Base-by-base conservation (phyloP, 345 rosid genomes). In the Punica granatum region DNA sequence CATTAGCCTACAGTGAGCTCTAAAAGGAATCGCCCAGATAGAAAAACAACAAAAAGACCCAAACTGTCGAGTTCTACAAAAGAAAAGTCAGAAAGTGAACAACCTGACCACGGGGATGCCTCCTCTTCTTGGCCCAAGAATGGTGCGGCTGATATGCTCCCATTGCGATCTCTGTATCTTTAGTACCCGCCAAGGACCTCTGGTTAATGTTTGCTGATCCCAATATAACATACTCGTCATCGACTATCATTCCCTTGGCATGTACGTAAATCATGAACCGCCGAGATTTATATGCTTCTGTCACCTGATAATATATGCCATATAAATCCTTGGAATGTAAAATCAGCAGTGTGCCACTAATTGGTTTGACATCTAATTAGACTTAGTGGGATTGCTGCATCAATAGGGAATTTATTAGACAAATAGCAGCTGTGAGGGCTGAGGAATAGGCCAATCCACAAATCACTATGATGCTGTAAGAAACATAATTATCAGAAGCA, bases 171-270 rank as follows among this genome's bases (percentile, higher is more conserved):
- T 92, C 98, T 0, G 98, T 85, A 73, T 92, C 98, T 76, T 86
- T 92, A 4, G 96, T 78, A 11, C 98, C 98, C n/a, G 95, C 96
- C 95, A 92, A 80, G 30, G 98, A 92, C 78, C 98, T 86, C 84
- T 92, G 98, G 83, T 92, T 92, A 56, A 92, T 86, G 82, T 92
- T 92, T 32, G 98, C 98, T 30, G 98, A 92, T 78, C 98, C 98
- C 36, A 92, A 19, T 68, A 92, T 83, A 19, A 85, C 84, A 53
- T 90, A 92, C 80, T 92, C 96, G 53, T 92, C 98, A 69, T 90
- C 98, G 69, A 92, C 92, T 28, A 92, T 70, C 96, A 92, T 92
- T 67, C 98, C 98, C 72, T 92, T 92, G 49, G 96, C 94, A 65
- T 92, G 98, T 54, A 92, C 98, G 51, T 92, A 92, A 26, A 92